These are phyloP conservation scores for Jatropha podagrica DNA, from an alignment of 441 rosid species.

Conservation along the genomic window DNA sequence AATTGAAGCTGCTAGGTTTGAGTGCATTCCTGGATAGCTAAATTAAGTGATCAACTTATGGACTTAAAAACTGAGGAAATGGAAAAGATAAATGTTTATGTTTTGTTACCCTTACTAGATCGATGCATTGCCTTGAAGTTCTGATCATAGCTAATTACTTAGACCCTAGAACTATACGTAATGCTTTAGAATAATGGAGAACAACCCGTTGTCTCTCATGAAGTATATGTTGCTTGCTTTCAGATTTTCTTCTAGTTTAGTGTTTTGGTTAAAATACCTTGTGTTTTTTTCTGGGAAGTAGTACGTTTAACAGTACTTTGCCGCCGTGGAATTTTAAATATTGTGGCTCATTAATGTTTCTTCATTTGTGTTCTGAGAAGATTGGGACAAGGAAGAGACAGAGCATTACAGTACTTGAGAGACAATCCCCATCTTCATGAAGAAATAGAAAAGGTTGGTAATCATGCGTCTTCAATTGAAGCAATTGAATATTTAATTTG, in stretches of 20 bases:
- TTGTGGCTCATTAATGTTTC: constrained; percentile 5
- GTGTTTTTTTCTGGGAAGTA: background rate
- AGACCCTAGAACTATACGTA: background rate
- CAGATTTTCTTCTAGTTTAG: background rate
- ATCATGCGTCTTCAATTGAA: background rate
- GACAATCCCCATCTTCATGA: constrained; percentile 63
- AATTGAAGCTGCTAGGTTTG: background rate
- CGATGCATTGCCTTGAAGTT: background rate
- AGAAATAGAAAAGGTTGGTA: constrained; percentile 75
- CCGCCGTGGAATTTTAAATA: background rate
- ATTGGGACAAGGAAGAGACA: constrained; percentile 95
- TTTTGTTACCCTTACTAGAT: background rate
- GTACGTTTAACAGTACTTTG: background rate
- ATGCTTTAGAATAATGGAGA: background rate
- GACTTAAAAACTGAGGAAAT: background rate
- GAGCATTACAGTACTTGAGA: constrained; percentile 71
- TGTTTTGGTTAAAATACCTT: background rate
- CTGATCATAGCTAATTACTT: background rate
- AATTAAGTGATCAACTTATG: background rate
- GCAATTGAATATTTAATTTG: background rate
- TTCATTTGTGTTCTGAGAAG: constrained; percentile 36
- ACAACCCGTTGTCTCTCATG: background rate
- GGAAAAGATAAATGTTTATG: background rate
- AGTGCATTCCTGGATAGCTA: too few relatives aligned
- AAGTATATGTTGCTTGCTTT: background rate